These are phyloP conservation scores for Septoria linicola DNA, from an alignment of 2,329 filamentous ascomycete genomes.

Conservation along the genomic window DNA sequence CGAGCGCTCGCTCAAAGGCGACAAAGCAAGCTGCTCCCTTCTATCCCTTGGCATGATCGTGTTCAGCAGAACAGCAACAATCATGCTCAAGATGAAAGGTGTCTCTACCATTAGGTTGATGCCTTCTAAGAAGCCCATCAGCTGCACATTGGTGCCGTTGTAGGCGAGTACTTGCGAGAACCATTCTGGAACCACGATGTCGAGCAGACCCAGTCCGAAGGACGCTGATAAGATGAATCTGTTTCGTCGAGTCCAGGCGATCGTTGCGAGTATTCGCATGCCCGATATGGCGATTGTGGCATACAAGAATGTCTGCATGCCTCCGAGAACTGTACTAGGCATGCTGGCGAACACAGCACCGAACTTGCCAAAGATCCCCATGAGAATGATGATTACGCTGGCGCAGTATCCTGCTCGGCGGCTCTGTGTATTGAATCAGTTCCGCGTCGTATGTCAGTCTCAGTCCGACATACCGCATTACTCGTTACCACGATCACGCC, in stretches of 20 bases:
- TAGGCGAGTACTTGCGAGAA: constrained; percentile 23
- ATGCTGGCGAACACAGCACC: constrained; percentile 25
- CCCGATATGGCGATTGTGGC: constrained; percentile 72
- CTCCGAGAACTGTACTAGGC: constrained; percentile 38
- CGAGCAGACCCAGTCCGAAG: constrained; percentile 23
- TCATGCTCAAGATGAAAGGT: constrained; percentile 25
- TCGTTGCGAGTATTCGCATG: constrained; percentile 67
- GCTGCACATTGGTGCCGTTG: constrained; percentile 18
- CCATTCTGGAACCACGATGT: constrained; percentile 25
- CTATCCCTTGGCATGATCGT: constrained; percentile 24
- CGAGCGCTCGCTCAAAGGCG: neutral
- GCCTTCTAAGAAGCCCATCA: constrained; percentile 25
- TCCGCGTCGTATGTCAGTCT: neutral
- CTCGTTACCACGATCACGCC: constrained; percentile 26
- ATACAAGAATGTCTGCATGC: constrained; percentile 71
- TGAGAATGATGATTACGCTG: constrained; percentile 20
- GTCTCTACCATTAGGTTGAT: constrained; percentile 26
- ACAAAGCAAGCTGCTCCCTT: constrained; percentile 2
- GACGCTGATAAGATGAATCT: constrained; percentile 64
- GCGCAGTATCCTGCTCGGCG: constrained; percentile 25
- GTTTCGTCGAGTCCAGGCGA: constrained; percentile 71
- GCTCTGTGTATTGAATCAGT: constrained; percentile 15
- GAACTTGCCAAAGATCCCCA: constrained; percentile 26
- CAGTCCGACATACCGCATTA: constrained; percentile 21
- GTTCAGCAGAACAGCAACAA: constrained; percentile 24